Evolutionary conservation across 208 protist species (phyloP).

Genomic region (Blastocrithidia nonstop): DNA sequence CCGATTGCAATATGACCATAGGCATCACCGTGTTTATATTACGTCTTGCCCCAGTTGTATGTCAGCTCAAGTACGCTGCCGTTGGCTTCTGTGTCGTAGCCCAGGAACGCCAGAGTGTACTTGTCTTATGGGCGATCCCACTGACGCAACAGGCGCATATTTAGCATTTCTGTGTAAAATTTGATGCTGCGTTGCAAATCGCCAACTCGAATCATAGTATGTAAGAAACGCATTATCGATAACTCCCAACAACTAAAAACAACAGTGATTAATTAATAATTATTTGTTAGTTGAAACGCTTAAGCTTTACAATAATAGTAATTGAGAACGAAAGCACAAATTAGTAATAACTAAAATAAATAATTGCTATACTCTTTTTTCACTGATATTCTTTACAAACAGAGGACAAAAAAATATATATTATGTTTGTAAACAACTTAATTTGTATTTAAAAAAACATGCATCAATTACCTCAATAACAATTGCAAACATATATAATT

Average conservation of each 20-base stretch:
- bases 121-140: slow-evolving; percentile 63
- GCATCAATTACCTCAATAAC: too few species aligned
- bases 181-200: slow-evolving; percentile 65
- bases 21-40: slow-evolving; percentile 51
- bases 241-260: slow-evolving; percentile 1
- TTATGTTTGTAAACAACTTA: too few species aligned
- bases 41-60: slow-evolving; percentile 67
- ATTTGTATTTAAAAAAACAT: too few species aligned
- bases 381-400: too few species aligned
- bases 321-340: too few species aligned
- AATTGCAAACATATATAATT: too few species aligned
- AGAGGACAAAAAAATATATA: too few species aligned
- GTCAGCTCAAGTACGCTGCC: slow-evolving; percentile 70
- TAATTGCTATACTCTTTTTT: too few species aligned
- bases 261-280: not conserved
- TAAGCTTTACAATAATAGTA: too few species aligned
- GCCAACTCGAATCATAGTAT: slow-evolving; percentile 81
- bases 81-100: slow-evolving; percentile 48
- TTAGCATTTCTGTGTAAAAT: slow-evolving; percentile 66
- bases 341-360: too few species aligned
- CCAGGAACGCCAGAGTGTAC: slow-evolving; percentile 73
- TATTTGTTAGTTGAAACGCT: too few species aligned
- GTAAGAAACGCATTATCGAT: slow-evolving; percentile 32
- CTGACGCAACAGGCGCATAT: slow-evolving; percentile 64
- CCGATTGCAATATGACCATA: slow-evolving; percentile 79